These are phyloP conservation scores for Talaromyces proteolyticus DNA, from an alignment of 495 filamentous ascomycete genomes.

Conservation along the genomic window DNA sequence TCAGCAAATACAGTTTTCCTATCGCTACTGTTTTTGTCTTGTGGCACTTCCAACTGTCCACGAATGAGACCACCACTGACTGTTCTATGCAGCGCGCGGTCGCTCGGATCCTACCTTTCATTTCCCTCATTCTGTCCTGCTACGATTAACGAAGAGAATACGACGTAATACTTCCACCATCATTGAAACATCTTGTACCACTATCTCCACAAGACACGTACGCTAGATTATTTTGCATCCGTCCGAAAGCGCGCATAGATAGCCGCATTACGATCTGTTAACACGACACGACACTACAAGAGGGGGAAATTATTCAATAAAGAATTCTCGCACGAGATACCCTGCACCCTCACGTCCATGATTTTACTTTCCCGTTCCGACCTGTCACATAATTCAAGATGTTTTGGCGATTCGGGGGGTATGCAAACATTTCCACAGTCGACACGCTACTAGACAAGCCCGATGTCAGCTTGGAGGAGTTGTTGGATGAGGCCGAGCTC, in stretches of 20 bases:
- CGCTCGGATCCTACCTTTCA: conserved; percentile 5
- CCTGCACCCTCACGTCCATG: conserved; percentile 25
- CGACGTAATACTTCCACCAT: conserved; percentile 4
- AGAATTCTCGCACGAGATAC: background rate
- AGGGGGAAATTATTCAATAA: background rate
- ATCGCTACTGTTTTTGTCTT: too few species aligned
- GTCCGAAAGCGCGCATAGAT: background rate
- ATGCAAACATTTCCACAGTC: conserved; percentile 93
- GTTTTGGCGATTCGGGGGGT: conserved; percentile 99
- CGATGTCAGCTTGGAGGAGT: conserved; percentile 89
- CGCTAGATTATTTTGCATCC: background rate
- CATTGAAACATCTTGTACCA: conserved; percentile 2
- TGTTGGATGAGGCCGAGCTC: conserved; percentile 91
- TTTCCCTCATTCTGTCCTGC: conserved; percentile 1
- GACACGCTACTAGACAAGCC: conserved; percentile 94
- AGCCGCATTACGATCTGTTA: background rate
- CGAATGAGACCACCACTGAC: background rate
- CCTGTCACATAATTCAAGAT: conserved; percentile 57
- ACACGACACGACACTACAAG: background rate
- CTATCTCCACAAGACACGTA: background rate
- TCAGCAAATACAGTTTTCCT: too few species aligned
- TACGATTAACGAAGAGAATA: conserved; percentile 6
- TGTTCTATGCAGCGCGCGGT: conserved; percentile 1
- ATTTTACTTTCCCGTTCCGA: conserved; percentile 22
- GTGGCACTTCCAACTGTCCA: background rate